A percentile compares a stretch with the other conserved stretches of the same genome.
phyloP scores from a whole-genome alignment of 768 basidiomycete species.

The Mrakia frigida region DNA sequence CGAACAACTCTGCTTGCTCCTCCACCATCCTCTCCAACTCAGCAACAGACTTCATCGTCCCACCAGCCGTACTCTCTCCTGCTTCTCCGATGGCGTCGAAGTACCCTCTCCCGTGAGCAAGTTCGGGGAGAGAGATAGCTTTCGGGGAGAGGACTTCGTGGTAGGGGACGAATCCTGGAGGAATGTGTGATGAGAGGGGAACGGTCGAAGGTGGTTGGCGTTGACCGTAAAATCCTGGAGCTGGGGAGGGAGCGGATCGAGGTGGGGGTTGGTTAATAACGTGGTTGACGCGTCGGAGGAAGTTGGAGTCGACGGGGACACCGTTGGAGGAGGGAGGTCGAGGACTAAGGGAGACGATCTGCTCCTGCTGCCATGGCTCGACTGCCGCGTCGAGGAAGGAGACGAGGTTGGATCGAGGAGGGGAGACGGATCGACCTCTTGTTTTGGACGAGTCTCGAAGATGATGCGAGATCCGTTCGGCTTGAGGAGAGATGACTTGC shows the following conservation, averaged over 20 bases:
- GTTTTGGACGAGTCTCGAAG: constrained; percentile 3
- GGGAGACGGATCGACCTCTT: constrained; percentile 10
- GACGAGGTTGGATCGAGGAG: background rate
- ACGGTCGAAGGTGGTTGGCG: background rate
- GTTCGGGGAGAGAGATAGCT: background rate
- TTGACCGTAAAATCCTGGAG: background rate
- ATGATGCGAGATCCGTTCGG: constrained; percentile 13
- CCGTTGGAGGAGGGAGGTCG: background rate
- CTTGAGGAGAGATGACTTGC: constrained; percentile 1
- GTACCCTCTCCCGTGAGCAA: background rate
- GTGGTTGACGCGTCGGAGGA: constrained; percentile 2
- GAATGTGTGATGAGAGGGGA: background rate
- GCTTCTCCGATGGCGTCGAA: background rate
- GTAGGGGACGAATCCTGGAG: background rate
- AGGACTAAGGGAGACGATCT: background rate
- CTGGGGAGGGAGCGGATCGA: background rate
- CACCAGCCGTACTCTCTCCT: background rate
- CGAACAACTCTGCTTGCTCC: background rate
- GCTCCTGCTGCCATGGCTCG: background rate
- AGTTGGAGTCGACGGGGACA: constrained; percentile 7
- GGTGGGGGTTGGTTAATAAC: background rate
- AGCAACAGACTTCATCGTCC: background rate
- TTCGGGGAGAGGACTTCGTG: background rate
- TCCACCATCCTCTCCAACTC: background rate
- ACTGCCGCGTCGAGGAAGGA: background rate